Evolutionary conservation across 352 stramenopile species (phyloP).

Genomic region (Plasmopara muralis): DNA sequence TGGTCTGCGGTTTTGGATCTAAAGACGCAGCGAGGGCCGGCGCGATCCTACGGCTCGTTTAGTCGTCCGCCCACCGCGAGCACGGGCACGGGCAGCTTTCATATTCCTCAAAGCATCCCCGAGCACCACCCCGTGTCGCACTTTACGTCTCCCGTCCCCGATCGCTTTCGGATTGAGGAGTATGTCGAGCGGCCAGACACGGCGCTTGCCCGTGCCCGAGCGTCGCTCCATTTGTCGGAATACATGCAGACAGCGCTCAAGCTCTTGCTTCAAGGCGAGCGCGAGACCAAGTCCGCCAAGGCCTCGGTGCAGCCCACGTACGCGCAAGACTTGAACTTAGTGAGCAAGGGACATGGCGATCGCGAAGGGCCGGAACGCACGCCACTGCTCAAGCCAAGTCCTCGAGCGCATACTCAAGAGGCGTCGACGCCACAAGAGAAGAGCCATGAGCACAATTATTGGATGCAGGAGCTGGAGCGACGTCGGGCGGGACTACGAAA

Average conservation of each 20-base stretch:
- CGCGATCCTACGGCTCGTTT: conserved; percentile 61
- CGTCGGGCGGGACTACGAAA: conserved; percentile 29
- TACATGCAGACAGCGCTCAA: conserved; percentile 29
- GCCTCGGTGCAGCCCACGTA: conserved; percentile 7
- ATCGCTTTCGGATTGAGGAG: conserved; percentile 22
- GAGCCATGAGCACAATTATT: conserved; percentile 57
- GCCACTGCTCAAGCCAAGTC: conserved; percentile 21
- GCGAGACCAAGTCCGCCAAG: conserved; percentile 2
- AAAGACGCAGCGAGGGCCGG: conserved; percentile 32
- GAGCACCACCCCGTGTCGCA: conserved; percentile 62
- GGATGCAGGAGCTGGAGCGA: conserved; percentile 63
- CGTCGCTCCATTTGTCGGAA: conserved; percentile 22
- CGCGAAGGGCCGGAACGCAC: conserved; percentile 19
- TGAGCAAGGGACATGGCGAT: conserved; percentile 17
- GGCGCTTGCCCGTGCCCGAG: conserved; percentile 18
- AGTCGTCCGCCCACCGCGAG: conserved; percentile 16
- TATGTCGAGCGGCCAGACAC: conserved; percentile 24
- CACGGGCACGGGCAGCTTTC: conserved; percentile 29
- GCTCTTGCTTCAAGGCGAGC: conserved; percentile 25
- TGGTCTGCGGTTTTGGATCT: conserved; percentile 68
- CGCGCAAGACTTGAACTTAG: conserved; percentile 17
- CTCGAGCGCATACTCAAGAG: conserved; percentile 16
- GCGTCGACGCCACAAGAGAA: conserved; percentile 33
- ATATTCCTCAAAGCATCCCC: conserved; percentile 69
- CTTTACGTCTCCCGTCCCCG: conserved; percentile 41